These are phyloP conservation scores for Picocystis sp. DNA, from an alignment of 163 green algal species.

Conservation along the genomic window DNA sequence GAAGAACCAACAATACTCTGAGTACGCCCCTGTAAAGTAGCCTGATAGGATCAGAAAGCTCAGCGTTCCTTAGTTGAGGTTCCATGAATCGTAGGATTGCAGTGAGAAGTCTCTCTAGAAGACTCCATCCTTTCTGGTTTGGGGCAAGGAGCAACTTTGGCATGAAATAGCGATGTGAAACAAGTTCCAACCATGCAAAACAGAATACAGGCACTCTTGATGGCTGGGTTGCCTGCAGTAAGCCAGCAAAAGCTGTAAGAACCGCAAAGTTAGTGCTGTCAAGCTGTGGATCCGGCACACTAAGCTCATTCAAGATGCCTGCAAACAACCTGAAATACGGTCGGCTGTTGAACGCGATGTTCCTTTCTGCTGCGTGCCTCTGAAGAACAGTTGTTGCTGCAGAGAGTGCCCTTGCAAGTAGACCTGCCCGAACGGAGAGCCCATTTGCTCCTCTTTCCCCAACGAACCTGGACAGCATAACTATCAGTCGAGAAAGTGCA, in stretches of 20 bases:
- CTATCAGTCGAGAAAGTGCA: constrained; percentile 41
- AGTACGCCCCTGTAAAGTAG: constrained; percentile 84
- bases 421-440: neutral
- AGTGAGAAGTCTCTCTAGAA: constrained; percentile 64
- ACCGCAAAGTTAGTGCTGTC: constrained; percentile 18
- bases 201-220: constrained; percentile 66
- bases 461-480: constrained; percentile 30
- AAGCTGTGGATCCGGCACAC: constrained; percentile 12
- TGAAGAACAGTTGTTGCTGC: constrained; percentile 32
- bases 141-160: constrained; percentile 60
- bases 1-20: constrained; percentile 79
- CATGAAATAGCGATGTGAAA: constrained; percentile 74
- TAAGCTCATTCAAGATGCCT: constrained; percentile 63
- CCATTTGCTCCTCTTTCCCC: neutral
- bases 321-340: constrained; percentile 81
- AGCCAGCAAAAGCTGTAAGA: constrained; percentile 31
- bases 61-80: constrained; percentile 73
- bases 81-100: constrained; percentile 86
- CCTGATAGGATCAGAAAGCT: constrained; percentile 68
- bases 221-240: constrained; percentile 63
- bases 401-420: constrained; percentile 9
- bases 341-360: constrained; percentile 60
- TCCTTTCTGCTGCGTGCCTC: constrained; percentile 63
- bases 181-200: constrained; percentile 85
- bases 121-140: constrained; percentile 31